Percentiles rank a stretch among this genome's conserved stretches.
phyloP scores from a whole-genome alignment of 2,329 filamentous ascomycete species.

The Blumeriella jaapii region DNA sequence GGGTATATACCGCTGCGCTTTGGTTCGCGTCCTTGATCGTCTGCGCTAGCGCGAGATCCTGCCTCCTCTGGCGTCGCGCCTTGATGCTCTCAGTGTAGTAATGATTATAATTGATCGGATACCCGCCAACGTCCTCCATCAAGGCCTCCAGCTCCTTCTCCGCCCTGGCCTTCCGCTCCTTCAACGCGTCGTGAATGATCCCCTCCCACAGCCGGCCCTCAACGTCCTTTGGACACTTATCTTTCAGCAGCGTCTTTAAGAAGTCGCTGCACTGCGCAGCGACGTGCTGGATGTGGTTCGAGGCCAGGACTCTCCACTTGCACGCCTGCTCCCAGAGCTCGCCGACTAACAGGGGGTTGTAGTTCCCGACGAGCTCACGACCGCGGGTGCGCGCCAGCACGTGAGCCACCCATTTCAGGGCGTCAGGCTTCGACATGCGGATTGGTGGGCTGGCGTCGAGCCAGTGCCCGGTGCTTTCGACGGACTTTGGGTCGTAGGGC shows the following conservation, averaged over 20 bases:
- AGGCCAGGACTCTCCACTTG: slow-evolving; percentile 27
- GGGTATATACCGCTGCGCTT: not conserved
- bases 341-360: slow-evolving; percentile 30
- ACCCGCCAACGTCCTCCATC: slow-evolving; percentile 22
- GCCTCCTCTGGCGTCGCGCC: slow-evolving; percentile 13
- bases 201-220: slow-evolving; percentile 9
- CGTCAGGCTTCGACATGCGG: slow-evolving; percentile 14
- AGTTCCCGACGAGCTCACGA: slow-evolving; percentile 30
- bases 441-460: slow-evolving; percentile 12
- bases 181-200: slow-evolving; percentile 14
- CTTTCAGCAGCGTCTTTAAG: slow-evolving; percentile 12
- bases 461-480: not conserved
- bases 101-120: slow-evolving; percentile 30
- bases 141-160: slow-evolving; percentile 22
- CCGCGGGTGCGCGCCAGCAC: slow-evolving; percentile 20
- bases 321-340: slow-evolving; percentile 30
- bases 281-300: slow-evolving; percentile 14
- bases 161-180: slow-evolving; percentile 10
- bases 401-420: slow-evolving; percentile 19
- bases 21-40: not conserved
- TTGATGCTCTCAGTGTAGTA: slow-evolving; percentile 27
- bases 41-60: not conserved
- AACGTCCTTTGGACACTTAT: slow-evolving; percentile 17
- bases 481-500: not conserved
- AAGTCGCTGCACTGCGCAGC: slow-evolving; percentile 15